Conservation (phyloP, 257 asterid genomes). For the Apocynum venetum region DNA sequence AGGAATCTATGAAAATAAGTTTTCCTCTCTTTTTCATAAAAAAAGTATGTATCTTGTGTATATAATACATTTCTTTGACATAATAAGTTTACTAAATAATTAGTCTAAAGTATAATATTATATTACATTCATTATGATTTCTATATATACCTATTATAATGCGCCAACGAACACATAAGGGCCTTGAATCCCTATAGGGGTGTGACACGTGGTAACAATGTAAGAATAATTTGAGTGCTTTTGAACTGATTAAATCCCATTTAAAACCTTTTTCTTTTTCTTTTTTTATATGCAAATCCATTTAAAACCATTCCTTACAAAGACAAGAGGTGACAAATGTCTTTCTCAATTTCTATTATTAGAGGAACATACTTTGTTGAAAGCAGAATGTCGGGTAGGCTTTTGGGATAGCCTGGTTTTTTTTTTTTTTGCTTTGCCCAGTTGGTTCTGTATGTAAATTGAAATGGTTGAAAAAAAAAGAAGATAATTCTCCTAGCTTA, state of each 20-base stretch:
- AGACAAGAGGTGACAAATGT: background rate
- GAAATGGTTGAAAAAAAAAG: background rate
- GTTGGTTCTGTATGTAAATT: background rate
- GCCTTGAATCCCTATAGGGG: background rate
- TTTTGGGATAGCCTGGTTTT: background rate
- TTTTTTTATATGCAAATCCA: background rate
- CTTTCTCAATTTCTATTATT: background rate
- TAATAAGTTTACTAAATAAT: too few relatives aligned
- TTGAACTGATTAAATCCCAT: background rate
- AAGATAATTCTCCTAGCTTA: too few relatives aligned
- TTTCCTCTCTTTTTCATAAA: too few relatives aligned
- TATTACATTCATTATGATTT: too few relatives aligned
- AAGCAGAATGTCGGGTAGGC: background rate
- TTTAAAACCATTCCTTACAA: too few relatives aligned
- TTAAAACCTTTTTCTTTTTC: too few relatives aligned
- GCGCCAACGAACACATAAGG: background rate
- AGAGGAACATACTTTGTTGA: background rate
- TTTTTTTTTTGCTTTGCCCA: background rate
- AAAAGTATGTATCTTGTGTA: too few relatives aligned
- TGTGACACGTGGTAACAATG: background rate
- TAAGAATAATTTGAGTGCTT: background rate
- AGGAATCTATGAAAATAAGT: too few relatives aligned
- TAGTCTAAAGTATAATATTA: too few relatives aligned
- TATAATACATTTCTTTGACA: too few relatives aligned
- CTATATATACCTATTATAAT: too few relatives aligned